Base-by-base conservation (phyloP, 2,329 filamentous ascomycete genomes). In the Pezicula carpinea region DNA sequence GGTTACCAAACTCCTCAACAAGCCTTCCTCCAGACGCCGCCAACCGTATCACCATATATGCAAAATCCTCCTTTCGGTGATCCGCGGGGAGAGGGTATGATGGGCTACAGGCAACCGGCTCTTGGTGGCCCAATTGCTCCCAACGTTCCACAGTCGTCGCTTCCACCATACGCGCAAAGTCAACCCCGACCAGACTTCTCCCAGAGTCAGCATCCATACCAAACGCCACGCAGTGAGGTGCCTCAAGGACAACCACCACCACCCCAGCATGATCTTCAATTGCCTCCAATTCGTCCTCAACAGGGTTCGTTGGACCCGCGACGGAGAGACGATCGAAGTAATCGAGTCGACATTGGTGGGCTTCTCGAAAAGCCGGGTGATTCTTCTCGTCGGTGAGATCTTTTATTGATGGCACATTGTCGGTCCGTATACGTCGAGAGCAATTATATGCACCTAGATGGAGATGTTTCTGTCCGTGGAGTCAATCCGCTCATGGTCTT, bases 301-400 rank as follows among this genome's bases (percentile, higher is more conserved):
- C 52, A 45, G 2, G 53, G 57, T 13, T 46, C 56, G n/a, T 47
- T 53, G 14, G 62, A 64, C 29, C 35, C 57, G 21, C 71, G 69
- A 63, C 59, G 73, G 7, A 54, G 56, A 36, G 75, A 77, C 47
- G 77, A 79, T 46, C 71, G 77, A 22, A 65, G 70, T 15, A 64
- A 70, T 32, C 73, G 80, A 14, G 74, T 83, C 41, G 79, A 81
- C 56, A 83, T 84, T 51, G 77, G 74, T 10, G 80, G 79, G 2
- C 69, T 80, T 58, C 78, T 86, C 58, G 81, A 80, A 54, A 78
- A 72, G 63, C 73, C 76, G 10, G 10, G 26, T 19, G 74, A 74
- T 55, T 69, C 62, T 23, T 39, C 39, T 19, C 39, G 47, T 36
- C 39, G 54, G n/a, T 43, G 52, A 41, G 18, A n/a, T 13, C n/a